Evolutionary conservation across 805 yeast species (phyloP).

Genomic region (Saccharomycopsis schoenii): DNA sequence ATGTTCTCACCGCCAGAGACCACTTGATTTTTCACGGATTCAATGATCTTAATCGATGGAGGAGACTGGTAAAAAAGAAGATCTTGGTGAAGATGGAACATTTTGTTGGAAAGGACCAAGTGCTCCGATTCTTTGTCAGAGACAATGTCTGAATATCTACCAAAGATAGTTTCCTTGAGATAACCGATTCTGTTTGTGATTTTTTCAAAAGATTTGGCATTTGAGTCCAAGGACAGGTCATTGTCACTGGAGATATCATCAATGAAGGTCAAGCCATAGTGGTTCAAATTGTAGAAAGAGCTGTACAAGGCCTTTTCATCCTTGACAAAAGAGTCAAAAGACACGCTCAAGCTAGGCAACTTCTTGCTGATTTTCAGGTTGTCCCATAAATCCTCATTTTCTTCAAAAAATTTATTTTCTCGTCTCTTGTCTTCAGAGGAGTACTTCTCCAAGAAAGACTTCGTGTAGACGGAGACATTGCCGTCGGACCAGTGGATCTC

Average conservation of each 20-base stretch:
- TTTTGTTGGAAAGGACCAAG: conserved; percentile 56
- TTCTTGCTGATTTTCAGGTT: neutral
- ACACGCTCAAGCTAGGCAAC: neutral
- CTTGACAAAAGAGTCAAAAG: conserved; percentile 2
- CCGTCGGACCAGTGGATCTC: conserved; percentile 43
- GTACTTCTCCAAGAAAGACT: conserved; percentile 37
- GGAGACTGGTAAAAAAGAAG: conserved; percentile 69
- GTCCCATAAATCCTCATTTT: conserved; percentile 12
- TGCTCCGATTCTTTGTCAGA: conserved; percentile 45
- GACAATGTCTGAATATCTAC: conserved; percentile 58
- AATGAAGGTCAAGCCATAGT: conserved; percentile 14
- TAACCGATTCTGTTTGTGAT: conserved; percentile 55
- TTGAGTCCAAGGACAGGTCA: conserved; percentile 21
- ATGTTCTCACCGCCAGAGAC: conserved; percentile 59
- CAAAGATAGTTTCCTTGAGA: conserved; percentile 62
- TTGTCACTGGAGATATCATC: conserved; percentile 8
- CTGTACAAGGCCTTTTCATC: conserved; percentile 11
- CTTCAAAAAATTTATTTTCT: conserved; percentile 14
- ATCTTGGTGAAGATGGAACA: conserved; percentile 71
- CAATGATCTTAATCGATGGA: conserved; percentile 68
- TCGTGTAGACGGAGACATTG: conserved; percentile 33
- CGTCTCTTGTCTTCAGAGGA: conserved; percentile 28
- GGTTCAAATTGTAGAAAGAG: conserved; percentile 11
- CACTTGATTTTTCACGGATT: conserved; percentile 35
- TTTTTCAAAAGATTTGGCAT: conserved; percentile 25